Conservation (phyloP, 1,139 yeast species). For the Lodderomyces metapsilosis region DNA sequence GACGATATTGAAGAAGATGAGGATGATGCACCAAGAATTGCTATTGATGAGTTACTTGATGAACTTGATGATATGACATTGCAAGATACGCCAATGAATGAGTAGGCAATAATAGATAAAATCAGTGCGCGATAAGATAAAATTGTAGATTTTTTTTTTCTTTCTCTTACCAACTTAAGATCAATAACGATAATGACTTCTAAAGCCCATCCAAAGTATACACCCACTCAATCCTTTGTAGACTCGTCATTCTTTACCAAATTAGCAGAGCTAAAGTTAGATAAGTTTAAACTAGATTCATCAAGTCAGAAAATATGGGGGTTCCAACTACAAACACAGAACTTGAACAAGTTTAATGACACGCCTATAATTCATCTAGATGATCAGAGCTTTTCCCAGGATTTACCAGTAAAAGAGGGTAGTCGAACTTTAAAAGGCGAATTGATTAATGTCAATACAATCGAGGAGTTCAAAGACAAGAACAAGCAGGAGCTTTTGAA, state of each 20-base stretch:
- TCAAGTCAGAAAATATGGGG: conserved; percentile 41
- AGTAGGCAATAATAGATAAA: neutral
- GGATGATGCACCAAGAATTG: conserved; percentile 74
- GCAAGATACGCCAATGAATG: conserved; percentile 44
- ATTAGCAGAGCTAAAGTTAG: conserved; percentile 64
- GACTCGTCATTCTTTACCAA: conserved; percentile 85
- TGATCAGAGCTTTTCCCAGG: conserved; percentile 41
- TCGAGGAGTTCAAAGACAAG: conserved; percentile 73
- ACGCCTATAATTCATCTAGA: conserved; percentile 39
- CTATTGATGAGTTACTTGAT: conserved; percentile 80
- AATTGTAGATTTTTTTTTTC: too few relatives aligned
- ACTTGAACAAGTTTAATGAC: conserved; percentile 42
- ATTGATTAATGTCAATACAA: conserved; percentile 69
- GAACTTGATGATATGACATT: conserved; percentile 91
- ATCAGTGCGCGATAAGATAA: too few relatives aligned
- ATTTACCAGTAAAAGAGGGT: conserved; percentile 26
- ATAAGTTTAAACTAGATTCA: conserved; percentile 61
- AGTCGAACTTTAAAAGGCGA: conserved; percentile 20
- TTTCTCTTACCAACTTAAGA: too few relatives aligned
- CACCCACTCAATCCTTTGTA: conserved; percentile 66
- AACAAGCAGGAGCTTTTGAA: conserved; percentile 61
- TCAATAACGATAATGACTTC: neutral
- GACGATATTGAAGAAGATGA: conserved; percentile 46
- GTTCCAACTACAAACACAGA: conserved; percentile 29
- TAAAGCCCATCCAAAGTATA: conserved; percentile 17